Percentiles rank a stretch among this genome's conserved stretches.
Evolutionary conservation across 768 basidiomycete species (phyloP).

Genomic region (Lentinula sp.): DNA sequence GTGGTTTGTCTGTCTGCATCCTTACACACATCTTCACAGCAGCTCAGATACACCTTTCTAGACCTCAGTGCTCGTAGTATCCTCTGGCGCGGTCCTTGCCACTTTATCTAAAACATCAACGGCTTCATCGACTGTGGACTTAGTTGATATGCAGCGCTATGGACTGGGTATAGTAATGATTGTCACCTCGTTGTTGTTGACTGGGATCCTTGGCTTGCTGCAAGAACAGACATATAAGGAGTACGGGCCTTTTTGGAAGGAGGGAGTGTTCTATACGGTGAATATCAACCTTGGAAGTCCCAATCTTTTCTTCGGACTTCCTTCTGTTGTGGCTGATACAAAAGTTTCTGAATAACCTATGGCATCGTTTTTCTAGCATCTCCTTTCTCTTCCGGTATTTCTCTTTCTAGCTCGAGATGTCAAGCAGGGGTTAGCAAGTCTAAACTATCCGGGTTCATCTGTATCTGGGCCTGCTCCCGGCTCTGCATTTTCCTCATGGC

Average conservation of each 20-base stretch:
- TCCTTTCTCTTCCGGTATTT: conserved; percentile 74
- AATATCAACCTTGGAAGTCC: conserved; percentile 11
- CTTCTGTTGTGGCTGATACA: neutral
- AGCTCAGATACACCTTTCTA: conserved; percentile 17
- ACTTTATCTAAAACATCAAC: conserved; percentile 55
- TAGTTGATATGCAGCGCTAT: conserved; percentile 41
- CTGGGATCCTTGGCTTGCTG: conserved; percentile 61
- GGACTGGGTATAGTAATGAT: conserved; percentile 66
- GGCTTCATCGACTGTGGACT: conserved; percentile 10
- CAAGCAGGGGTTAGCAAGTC: conserved; percentile 45
- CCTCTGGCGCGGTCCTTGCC: conserved; percentile 64
- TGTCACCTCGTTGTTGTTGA: conserved; percentile 56
- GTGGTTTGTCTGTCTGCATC: conserved; percentile 36
- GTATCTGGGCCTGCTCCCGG: conserved; percentile 20
- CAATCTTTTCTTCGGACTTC: neutral
- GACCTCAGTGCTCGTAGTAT: conserved; percentile 63
- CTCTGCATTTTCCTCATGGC: conserved; percentile 37
- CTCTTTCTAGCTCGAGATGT: conserved; percentile 53
- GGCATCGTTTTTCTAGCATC: conserved; percentile 42
- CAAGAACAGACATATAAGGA: conserved; percentile 72
- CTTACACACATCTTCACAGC: neutral
- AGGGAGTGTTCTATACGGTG: conserved; percentile 82
- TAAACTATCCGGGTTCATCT: conserved; percentile 21
- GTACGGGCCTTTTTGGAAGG: conserved; percentile 79
- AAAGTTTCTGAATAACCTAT: neutral